A percentile compares a stretch with the other conserved stretches of the same genome.
Evolutionary conservation across 2,329 filamentous ascomycete species (phyloP).

Genomic region (Penicillium brevicompactum): DNA sequence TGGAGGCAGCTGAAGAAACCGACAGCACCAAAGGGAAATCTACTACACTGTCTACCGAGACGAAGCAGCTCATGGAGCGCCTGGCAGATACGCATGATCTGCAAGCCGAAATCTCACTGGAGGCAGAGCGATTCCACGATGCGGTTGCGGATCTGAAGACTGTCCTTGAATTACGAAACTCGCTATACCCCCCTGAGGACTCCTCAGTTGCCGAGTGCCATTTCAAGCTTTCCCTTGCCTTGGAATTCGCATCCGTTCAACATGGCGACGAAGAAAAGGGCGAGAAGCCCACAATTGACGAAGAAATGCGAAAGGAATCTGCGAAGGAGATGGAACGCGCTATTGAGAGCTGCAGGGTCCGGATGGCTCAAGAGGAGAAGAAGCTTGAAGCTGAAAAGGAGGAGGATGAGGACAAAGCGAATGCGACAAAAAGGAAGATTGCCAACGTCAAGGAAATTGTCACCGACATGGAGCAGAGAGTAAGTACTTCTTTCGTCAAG

Average conservation of each 20-base stretch:
- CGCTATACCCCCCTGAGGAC: constrained; percentile 77
- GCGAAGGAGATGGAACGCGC: constrained; percentile 62
- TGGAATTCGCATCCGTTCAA: constrained; percentile 88
- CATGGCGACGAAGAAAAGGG: constrained; percentile 43
- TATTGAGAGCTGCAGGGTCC: constrained; percentile 59
- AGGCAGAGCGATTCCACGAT: constrained; percentile 88
- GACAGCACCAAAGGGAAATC: constrained; percentile 52
- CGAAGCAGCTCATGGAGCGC: constrained; percentile 73
- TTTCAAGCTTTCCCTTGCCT: constrained; percentile 91
- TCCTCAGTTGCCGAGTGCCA: constrained; percentile 91
- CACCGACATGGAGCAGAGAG: constrained; percentile 62
- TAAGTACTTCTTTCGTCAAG: constrained; percentile 33
- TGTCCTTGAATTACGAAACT: constrained; percentile 75
- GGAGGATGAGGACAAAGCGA: constrained; percentile 43
- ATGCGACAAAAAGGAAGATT: constrained; percentile 50
- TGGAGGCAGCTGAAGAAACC: constrained; percentile 52
- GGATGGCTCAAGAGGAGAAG: constrained; percentile 57
- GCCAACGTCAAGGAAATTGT: constrained; percentile 64
- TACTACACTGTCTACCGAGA: constrained; percentile 41
- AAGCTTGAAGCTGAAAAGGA: constrained; percentile 40
- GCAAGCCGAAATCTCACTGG: constrained; percentile 93
- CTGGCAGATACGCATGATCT: constrained; percentile 92
- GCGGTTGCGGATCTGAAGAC: constrained; percentile 83
- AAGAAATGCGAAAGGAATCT: constrained; percentile 59
- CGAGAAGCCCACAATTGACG: constrained; percentile 48